Percentiles rank a stretch among this genome's conserved stretches.
phyloP scores from a whole-genome alignment of 306 rosid genomes.

The Rosa rugosa region DNA sequence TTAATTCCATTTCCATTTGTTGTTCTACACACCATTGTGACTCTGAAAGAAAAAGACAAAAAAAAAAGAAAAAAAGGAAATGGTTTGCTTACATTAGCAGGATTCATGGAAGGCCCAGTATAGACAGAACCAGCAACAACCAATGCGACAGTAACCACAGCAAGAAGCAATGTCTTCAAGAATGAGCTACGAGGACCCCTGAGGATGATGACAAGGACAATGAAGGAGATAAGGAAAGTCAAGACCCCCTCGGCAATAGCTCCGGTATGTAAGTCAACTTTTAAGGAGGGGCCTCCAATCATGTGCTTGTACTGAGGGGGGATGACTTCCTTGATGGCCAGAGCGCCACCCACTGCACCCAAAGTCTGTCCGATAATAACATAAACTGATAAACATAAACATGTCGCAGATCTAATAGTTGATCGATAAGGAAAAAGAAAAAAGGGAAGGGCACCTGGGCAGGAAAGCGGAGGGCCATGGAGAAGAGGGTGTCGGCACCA shows the following conservation, averaged over 20 bases:
- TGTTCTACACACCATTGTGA: no score
- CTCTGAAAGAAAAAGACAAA: neutral
- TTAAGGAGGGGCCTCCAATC: slow-evolving; percentile 83
- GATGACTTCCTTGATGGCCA: slow-evolving; percentile 70
- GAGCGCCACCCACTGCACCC: slow-evolving; percentile 84
- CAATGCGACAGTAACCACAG: slow-evolving; percentile 51
- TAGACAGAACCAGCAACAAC: slow-evolving; percentile 61
- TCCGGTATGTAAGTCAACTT: slow-evolving; percentile 83
- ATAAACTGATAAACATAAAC: no score
- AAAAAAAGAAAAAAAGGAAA: neutral
- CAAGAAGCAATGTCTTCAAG: slow-evolving; percentile 60
- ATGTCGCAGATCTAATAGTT: no score
- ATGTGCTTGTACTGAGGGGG: slow-evolving; percentile 61
- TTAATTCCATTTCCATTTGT: no score
- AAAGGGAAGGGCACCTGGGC: slow-evolving; percentile 64
- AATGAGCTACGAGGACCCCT: slow-evolving; percentile 67
- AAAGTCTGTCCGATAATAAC: slow-evolving; percentile 42
- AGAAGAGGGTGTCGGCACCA: slow-evolving; percentile 67
- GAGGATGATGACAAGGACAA: slow-evolving; percentile 64
- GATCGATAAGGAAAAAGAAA: no score
- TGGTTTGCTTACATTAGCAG: slow-evolving; percentile 70
- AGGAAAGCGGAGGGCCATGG: slow-evolving; percentile 88
- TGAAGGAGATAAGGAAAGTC: slow-evolving; percentile 70
- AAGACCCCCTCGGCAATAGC: slow-evolving; percentile 76
- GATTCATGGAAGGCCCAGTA: slow-evolving; percentile 93